phyloP scores from a whole-genome alignment of 768 basidiomycete genomes.

The Macrolepiota dolichaula region DNA sequence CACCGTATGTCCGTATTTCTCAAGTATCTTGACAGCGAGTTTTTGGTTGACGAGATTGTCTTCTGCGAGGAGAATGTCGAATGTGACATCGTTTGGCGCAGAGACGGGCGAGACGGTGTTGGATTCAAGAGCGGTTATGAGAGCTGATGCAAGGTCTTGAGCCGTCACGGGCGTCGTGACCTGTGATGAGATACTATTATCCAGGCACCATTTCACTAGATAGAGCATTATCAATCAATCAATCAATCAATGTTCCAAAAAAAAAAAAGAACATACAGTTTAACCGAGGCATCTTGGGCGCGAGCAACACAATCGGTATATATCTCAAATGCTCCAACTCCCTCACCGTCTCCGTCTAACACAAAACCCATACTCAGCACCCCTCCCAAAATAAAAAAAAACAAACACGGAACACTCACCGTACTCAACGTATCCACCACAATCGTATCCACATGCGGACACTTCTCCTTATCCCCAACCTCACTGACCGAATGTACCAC shows the following conservation, averaged over 20 bases:
- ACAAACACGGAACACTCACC: conserved; percentile 45
- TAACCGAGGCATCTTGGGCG: conserved; percentile 71
- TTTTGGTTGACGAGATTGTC: conserved; percentile 97
- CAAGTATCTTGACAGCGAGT: conserved; percentile 92
- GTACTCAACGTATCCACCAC: conserved; percentile 86
- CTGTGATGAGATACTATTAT: conserved; percentile 94
- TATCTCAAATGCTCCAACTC: conserved; percentile 94
- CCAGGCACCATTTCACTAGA: conserved; percentile 91
- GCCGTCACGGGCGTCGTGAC: conserved; percentile 87
- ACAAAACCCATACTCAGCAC: background rate
- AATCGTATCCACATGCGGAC: conserved; percentile 91
- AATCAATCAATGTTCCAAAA: background rate
- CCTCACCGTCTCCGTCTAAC: conserved; percentile 82
- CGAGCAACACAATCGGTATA: conserved; percentile 91
- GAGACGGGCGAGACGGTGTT: conserved; percentile 90
- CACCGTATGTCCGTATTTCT: conserved; percentile 92
- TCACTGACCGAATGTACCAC: conserved; percentile 78
- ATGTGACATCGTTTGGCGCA: conserved; percentile 79
- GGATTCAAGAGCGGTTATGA: conserved; percentile 92
- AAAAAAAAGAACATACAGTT: conserved; percentile 51
- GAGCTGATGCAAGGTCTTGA: conserved; percentile 87
- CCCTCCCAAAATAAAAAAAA: conserved; percentile 5
- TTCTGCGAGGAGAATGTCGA: conserved; percentile 94
- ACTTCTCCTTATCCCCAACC: conserved; percentile 75
- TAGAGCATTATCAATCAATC: conserved; percentile 1